Conservation (phyloP, 2,329 filamentous ascomycete genomes). For the Zasmidium citrigriseum region DNA sequence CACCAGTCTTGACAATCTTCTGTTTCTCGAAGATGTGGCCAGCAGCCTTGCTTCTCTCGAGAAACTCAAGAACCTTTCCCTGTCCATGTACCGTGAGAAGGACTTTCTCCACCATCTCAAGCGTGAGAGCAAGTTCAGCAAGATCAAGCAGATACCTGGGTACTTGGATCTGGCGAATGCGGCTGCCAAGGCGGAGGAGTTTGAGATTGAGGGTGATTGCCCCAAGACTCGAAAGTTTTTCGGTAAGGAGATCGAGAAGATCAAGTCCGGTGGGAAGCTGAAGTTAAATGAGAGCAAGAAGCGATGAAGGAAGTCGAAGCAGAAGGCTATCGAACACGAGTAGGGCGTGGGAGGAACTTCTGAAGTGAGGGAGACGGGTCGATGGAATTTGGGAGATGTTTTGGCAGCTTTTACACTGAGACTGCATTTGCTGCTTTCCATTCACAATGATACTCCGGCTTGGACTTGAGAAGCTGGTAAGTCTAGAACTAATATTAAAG, state of each 20-base stretch:
- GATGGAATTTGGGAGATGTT: neutral
- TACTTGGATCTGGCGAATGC: neutral
- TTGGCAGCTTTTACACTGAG: too few relatives aligned
- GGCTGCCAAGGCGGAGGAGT: neutral
- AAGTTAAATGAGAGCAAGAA: neutral
- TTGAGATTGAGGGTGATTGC: neutral
- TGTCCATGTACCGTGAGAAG: neutral
- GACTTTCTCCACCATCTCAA: neutral
- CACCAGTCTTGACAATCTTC: too few relatives aligned
- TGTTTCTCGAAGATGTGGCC: neutral
- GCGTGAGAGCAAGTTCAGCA: neutral
- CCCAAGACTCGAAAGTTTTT: neutral
- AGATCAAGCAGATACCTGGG: conserved; percentile 3
- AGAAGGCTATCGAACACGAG: neutral
- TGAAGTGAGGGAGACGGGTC: too few relatives aligned
- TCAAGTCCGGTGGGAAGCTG: neutral
- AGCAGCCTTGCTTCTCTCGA: neutral
- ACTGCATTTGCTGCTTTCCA: too few relatives aligned
- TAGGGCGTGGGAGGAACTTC: too few relatives aligned
- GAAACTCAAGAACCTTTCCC: neutral
- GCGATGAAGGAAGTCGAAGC: neutral
- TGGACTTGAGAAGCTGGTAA: too few relatives aligned
- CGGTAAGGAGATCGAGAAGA: neutral
- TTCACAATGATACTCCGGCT: too few relatives aligned
- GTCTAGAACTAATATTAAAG: too few relatives aligned